These are phyloP conservation scores for Lentinus tigrinus DNA, from an alignment of 768 basidiomycete genomes.

Conservation along the genomic window DNA sequence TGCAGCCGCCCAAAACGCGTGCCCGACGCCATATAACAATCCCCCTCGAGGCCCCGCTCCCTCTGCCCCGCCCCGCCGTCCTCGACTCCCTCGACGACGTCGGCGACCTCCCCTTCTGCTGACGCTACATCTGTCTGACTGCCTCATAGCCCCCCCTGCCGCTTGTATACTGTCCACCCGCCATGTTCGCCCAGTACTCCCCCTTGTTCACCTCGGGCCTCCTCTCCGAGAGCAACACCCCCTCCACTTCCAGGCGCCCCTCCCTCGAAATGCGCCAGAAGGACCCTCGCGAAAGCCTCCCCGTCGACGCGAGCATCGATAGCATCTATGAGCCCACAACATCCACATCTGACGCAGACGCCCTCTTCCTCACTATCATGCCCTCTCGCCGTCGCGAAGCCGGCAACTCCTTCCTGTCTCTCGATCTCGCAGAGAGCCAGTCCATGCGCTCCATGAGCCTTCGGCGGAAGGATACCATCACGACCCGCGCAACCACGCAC, in stretches of 20 bases:
- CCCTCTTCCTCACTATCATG: conserved; percentile 50
- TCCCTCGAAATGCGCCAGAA: conserved; percentile 16
- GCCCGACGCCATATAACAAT: conserved; percentile 5
- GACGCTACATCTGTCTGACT: too few relatives aligned
- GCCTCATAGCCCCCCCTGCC: too few relatives aligned
- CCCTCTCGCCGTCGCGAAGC: conserved; percentile 35
- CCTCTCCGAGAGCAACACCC: conserved; percentile 36
- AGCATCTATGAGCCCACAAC: conserved; percentile 15
- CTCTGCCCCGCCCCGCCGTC: conserved; percentile 8
- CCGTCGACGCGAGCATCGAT: conserved; percentile 34
- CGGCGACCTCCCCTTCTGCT: conserved; percentile 1
- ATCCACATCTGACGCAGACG: conserved; percentile 30
- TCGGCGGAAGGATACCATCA: conserved; percentile 32
- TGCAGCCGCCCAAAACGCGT: neutral
- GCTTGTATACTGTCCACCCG: neutral
- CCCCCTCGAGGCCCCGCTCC: neutral
- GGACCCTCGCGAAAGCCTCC: conserved; percentile 33
- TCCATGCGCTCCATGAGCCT: conserved; percentile 40
- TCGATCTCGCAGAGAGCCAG: conserved; percentile 61
- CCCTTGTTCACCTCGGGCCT: conserved; percentile 67
- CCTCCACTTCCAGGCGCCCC: conserved; percentile 22
- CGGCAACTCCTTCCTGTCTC: conserved; percentile 61
- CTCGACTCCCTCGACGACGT: conserved; percentile 2
- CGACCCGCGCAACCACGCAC: conserved; percentile 17
- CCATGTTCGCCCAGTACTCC: conserved; percentile 50